These are phyloP conservation scores for Naganishia antarctica DNA, from an alignment of 768 basidiomycete genomes.

Conservation along the genomic window DNA sequence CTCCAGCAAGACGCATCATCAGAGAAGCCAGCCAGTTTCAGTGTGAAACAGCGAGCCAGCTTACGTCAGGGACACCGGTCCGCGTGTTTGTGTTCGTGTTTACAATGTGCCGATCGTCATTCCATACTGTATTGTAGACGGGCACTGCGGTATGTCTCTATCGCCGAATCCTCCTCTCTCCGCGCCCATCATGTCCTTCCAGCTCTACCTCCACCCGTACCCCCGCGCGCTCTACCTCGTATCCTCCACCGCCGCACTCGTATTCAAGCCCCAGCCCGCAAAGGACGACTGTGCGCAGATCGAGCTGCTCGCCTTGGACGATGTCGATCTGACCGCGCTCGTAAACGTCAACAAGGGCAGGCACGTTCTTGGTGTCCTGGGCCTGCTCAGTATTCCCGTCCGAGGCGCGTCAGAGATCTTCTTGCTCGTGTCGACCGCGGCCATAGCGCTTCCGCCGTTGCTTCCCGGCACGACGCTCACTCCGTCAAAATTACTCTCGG, in stretches of 20 bases:
- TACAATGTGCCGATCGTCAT: too few relatives aligned
- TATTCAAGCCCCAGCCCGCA: slow-evolving; percentile 42
- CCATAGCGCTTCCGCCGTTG: slow-evolving; percentile 60
- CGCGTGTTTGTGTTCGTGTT: too few relatives aligned
- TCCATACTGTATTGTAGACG: too few relatives aligned
- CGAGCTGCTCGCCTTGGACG: slow-evolving; percentile 70
- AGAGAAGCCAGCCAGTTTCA: too few relatives aligned
- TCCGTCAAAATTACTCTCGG: slow-evolving; percentile 67
- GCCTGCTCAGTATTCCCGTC: slow-evolving; percentile 52
- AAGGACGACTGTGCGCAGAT: slow-evolving; percentile 57
- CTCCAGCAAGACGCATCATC: too few relatives aligned
- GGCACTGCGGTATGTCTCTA: too few relatives aligned
- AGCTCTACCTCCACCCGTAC: slow-evolving; percentile 40
- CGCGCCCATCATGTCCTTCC: slow-evolving; percentile 29
- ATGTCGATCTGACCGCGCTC: slow-evolving; percentile 64
- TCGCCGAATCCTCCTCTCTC: too few relatives aligned
- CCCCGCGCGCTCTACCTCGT: slow-evolving; percentile 44
- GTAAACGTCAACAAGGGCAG: slow-evolving; percentile 65
- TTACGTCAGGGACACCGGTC: too few relatives aligned
- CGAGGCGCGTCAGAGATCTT: slow-evolving; percentile 57
- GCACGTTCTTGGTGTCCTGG: slow-evolving; percentile 73
- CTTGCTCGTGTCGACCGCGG: slow-evolving; percentile 71
- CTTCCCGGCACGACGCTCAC: slow-evolving; percentile 62
- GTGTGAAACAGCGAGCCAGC: too few relatives aligned
- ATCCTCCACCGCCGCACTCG: slow-evolving; percentile 40